Evolutionary conservation across 1,139 yeast species (phyloP), one percentile per base, ranked within the genome.

Genomic region (Suhomyces wounanorum): DNA sequence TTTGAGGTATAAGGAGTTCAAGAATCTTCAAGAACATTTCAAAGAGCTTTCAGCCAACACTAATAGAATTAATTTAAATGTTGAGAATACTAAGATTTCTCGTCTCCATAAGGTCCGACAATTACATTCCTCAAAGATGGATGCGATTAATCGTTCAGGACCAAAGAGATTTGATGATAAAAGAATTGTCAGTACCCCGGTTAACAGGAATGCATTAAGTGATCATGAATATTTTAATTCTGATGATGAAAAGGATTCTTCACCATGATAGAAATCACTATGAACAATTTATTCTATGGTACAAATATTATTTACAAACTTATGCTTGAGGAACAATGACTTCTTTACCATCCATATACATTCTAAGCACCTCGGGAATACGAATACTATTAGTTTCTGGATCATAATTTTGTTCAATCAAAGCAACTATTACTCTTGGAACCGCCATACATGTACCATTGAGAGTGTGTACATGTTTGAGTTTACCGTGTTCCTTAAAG

Each of bases 391-490:
- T 70, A 0, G 80, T 75, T 8, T 60, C 66, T 0, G 84, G 80
- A 55, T 92, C 88, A 63, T 88, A 94, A 60, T 79, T 79, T 63
- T 88, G 95, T 68, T 95, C 99, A 5, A 94, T 71, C 17, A 95
- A 78, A 3, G 99, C 97, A 25, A 92, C 80, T 23, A 94, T 84
- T 1, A 92, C 86, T 53, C 99, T 75, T 1, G 99, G 99, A 11
- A 94, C 87, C 0, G 99, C 99, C 81, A 91, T 80, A 3, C 97
- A 96, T 0, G 99, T 95, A 25, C 98, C 99, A 58, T 95, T 95
- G 45, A 95, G 74, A 0, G 99, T 95, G 58, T 89, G 91, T 0
- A 83, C 90, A 61, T 79, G 89, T 43, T 74, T 70, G 36, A 70
- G 56, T 49, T 75, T 69, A 8, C 71, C 70, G 0, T 54, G 62